Percentiles rank a stretch among this genome's conserved stretches.
phyloP scores from a whole-genome alignment of 1,284 basidiomycete species.

The Schizophyllum commune region DNA sequence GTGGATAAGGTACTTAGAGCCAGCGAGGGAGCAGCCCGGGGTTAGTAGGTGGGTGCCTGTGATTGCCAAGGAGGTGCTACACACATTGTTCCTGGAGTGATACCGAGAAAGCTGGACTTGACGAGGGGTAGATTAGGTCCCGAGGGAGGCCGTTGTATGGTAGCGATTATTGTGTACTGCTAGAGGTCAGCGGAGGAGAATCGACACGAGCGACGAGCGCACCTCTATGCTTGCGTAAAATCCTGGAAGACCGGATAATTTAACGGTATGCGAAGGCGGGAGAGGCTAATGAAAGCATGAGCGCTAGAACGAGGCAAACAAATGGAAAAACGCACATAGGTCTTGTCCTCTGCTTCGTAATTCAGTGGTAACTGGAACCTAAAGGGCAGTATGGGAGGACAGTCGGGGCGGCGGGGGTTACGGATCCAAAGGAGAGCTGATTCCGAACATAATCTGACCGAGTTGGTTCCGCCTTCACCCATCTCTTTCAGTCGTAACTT shows the following conservation, averaged over 20 bases:
- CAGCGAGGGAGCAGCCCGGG: constrained; percentile 2
- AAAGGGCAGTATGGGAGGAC: constrained; percentile 48
- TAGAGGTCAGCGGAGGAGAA: background rate
- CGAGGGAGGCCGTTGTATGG: constrained; percentile 35
- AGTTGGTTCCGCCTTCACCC: constrained; percentile 52
- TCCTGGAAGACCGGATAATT: constrained; percentile 58
- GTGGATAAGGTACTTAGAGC: constrained; percentile 44
- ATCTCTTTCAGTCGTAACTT: constrained; percentile 52
- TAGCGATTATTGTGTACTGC: constrained; percentile 46
- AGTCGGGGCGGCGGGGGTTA: constrained; percentile 31
- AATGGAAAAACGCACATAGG: constrained; percentile 41
- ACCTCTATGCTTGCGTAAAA: constrained; percentile 51
- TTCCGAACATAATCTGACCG: constrained; percentile 43
- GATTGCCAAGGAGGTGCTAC: constrained; percentile 2
- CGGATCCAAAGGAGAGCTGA: constrained; percentile 50
- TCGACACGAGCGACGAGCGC: constrained; percentile 4
- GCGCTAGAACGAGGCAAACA: constrained; percentile 2
- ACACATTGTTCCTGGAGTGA: constrained; percentile 39
- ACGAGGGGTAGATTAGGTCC: constrained; percentile 30
- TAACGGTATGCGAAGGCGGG: constrained; percentile 56
- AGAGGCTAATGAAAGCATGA: constrained; percentile 35
- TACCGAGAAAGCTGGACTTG: constrained; percentile 38
- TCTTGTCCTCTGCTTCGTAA: constrained; percentile 46
- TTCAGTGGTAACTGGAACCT: constrained; percentile 46
- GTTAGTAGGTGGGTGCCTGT: background rate